Evolutionary conservation across 2,329 filamentous ascomycete species (phyloP).

Genomic region (Fonsecaea erecta): DNA sequence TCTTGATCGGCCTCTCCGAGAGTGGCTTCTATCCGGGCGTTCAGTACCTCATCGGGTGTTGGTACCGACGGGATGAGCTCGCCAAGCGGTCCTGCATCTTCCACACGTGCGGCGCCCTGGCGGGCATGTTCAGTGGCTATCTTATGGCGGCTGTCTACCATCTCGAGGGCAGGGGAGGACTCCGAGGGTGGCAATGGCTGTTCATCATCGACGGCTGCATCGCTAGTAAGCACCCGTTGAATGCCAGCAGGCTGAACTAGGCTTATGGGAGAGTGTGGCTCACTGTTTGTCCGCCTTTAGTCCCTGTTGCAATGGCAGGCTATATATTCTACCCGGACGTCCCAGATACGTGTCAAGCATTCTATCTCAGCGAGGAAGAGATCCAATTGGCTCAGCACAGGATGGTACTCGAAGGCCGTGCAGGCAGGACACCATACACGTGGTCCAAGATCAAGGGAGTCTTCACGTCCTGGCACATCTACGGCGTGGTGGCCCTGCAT

Average conservation of each 20-base stretch:
- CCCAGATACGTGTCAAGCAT: not conserved
- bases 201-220: not conserved
- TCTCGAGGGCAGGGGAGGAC: not conserved
- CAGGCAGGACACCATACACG: not conserved
- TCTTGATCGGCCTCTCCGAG: constrained; percentile 10
- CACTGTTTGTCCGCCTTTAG: not conserved
- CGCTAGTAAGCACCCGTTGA: not conserved
- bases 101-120: constrained; percentile 52
- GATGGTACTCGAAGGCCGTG: not conserved
- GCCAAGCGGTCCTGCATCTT: constrained; percentile 59
- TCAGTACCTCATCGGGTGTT: constrained; percentile 38
- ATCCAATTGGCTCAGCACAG: not conserved
- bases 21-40: constrained; percentile 44
- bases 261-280: not conserved
- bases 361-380: not conserved
- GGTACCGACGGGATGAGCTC: constrained; percentile 57
- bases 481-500: not conserved
- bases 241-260: too few species aligned
- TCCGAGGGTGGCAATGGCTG: not conserved
- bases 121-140: constrained; percentile 54
- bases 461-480: not conserved
- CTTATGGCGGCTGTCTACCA: constrained; percentile 58
- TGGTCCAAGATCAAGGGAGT: not conserved
- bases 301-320: not conserved
- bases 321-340: not conserved